These are phyloP conservation scores for Magnolia kwangsiensis DNA, from an alignment of 164 flowering plant genomes.

Conservation along the genomic window DNA sequence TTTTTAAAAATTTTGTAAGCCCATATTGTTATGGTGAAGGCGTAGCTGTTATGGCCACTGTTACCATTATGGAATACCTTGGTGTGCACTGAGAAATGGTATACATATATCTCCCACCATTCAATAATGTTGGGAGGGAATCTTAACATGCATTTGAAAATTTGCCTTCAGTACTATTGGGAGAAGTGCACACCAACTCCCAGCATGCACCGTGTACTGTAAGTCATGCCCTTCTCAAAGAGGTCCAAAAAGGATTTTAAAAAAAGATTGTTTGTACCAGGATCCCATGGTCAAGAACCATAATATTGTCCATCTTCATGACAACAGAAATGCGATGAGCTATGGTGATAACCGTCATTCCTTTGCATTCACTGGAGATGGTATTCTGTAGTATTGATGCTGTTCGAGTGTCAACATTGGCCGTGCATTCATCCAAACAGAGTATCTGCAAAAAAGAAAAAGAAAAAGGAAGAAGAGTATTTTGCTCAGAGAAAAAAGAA, in stretches of 20 bases:
- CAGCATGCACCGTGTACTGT: too few relatives aligned
- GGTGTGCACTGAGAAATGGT: too few relatives aligned
- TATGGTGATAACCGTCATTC: constrained; percentile 80
- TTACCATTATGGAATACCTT: too few relatives aligned
- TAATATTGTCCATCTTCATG: constrained; percentile 65
- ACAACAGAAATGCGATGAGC: constrained; percentile 97
- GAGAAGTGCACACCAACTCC: too few relatives aligned
- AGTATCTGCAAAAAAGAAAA: constrained; percentile 50
- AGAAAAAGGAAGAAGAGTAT: neutral
- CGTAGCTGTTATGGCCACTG: too few relatives aligned
- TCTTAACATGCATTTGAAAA: too few relatives aligned
- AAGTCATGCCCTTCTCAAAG: too few relatives aligned
- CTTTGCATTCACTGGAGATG: constrained; percentile 66
- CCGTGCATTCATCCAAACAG: constrained; percentile 97
- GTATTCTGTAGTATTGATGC: constrained; percentile 61
- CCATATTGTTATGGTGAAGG: too few relatives aligned
- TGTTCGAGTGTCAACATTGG: constrained; percentile 74
- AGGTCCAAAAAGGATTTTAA: neutral
- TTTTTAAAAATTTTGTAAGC: too few relatives aligned
- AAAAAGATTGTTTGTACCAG: constrained; percentile 45
- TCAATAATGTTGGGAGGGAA: too few relatives aligned
- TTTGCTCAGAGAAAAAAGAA: neutral
- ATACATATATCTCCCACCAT: too few relatives aligned
- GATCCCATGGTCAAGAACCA: constrained; percentile 73
- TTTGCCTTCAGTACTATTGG: too few relatives aligned